Base-by-base conservation (phyloP, 306 rosid species). In the Abrus pulchellus region DNA sequence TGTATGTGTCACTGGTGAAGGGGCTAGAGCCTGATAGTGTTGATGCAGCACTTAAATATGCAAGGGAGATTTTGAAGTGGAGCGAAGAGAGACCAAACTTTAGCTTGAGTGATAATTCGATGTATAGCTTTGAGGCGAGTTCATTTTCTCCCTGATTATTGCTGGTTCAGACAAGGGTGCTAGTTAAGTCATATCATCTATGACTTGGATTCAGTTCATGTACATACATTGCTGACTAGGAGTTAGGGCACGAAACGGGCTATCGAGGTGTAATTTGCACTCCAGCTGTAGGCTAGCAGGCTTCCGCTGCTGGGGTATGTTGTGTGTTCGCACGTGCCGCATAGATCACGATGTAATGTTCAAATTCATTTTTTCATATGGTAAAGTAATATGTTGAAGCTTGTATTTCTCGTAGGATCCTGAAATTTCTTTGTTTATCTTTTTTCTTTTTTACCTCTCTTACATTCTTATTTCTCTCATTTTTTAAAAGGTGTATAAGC, bases 1-100 rank as follows among this genome's bases (percentile, higher is more conserved):
- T 96, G 88, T 93, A 84, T 34, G 98, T 87, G 67, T 96, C 98
- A 53, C 57, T 72, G 63, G 99, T 89, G 77, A 92, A 88, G 67
- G 99, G 97, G 8, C 85, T 95, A 90, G 95, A 89, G 83, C 94
- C 97, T 32, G 83, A 48, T 47, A 93, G 97, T 61, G 97, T 95
- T 14, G 98, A 93, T 80, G 85, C 86, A 41, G 74, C 97, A 82
- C 99, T 96, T 52, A 96, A 89, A 88, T 93, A 96, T 74, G 90
- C 92, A 1, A 92, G 90, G 85, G 99, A 96, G 90, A 90, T 96
- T 88, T 81, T 88, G 82, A 93, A 90, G 86, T 96, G 99, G 99
- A 92, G 82, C 28, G 98, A 91, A 62, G 99, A 93, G 92, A 92
- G 88, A 76, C 89, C 85, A 48, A 90, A 93, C 88, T 96, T 93